Percentiles rank a stretch among this genome's conserved stretches.
phyloP scores from a whole-genome alignment of 73 alveolate species.

The Breviolum minutum region DNA sequence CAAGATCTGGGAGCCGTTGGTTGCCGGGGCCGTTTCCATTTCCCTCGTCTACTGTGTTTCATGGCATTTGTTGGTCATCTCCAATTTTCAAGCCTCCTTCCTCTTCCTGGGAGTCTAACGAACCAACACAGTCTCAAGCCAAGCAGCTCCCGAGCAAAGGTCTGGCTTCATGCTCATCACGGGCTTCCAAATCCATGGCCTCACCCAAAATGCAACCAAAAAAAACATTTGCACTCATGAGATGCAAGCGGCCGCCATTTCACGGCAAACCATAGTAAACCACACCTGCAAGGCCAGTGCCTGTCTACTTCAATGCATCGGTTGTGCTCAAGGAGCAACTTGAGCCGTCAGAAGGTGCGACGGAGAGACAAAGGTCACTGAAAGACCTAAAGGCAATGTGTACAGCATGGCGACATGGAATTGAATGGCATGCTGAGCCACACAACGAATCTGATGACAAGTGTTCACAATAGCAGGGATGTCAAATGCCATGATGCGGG shows the following conservation, averaged over 20 bases:
- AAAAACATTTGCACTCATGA: neutral
- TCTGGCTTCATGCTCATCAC: conserved; percentile 70
- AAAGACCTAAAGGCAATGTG: too few relatives aligned
- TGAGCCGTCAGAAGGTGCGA: neutral
- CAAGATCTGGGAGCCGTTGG: neutral
- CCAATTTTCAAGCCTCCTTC: neutral
- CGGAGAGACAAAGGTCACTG: too few relatives aligned
- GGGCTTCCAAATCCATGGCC: conserved; percentile 87
- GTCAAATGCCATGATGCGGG: neutral
- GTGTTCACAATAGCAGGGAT: too few relatives aligned
- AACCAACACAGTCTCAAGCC: neutral
- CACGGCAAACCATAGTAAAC: too few relatives aligned
- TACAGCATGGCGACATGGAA: too few relatives aligned
- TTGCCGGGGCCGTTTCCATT: too few relatives aligned
- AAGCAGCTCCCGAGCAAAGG: conserved; percentile 73
- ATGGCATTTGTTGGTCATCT: neutral
- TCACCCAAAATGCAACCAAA: neutral
- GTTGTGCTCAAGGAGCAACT: conserved; percentile 19
- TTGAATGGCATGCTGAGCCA: too few relatives aligned
- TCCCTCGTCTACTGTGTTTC: too few relatives aligned
- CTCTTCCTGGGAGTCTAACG: neutral
- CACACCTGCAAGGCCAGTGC: neutral
- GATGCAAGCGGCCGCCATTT: neutral
- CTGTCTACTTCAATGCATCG: conserved; percentile 7
- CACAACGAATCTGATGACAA: too few relatives aligned